Evolutionary conservation across 225 moss, liverwort and hornwort genomes (phyloP), one percentile per base, ranked within the genome.

Genomic region (Rhytidiadelphus loreus): DNA sequence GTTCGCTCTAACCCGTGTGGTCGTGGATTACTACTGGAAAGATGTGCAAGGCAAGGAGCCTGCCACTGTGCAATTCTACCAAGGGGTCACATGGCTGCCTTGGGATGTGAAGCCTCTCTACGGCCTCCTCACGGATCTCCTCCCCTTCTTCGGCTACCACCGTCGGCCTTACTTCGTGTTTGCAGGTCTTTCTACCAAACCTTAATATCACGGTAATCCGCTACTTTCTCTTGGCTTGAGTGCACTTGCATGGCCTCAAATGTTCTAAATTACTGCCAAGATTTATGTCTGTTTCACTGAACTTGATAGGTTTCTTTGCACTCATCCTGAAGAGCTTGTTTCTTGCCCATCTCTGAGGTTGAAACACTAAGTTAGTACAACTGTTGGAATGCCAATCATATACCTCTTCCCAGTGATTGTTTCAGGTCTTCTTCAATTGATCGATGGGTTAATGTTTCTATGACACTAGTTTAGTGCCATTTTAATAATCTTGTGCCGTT

Each of bases 41-140:
- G 95, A 98, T 85, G 94, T 98, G 35, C 95, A 98, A 90, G 88
- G 90, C 41, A 94, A 95, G 79, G 92, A 95, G 69, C 96, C 96
- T 80, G 93, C 96, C 60, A 93, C 87, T n/a, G 98, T 96, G 66
- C 95, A 96, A 77, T 87, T 96, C 58, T 98, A 98, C 91, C 90
- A 90, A 59, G 96, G 96, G 83, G 88, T 98, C 58, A 73, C 93
- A 46, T 88, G 87, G 78, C 88, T 96, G 58, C 96, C 98, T 17
- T 98, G 96, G 98, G 94, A 98, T 82, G 96, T 98, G 83, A 98
- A 98, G 86, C 98, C 96, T 88, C 50, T 98, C 23, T 98, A 96
- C 88, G 96, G 98, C 57, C 92, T 98, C 65, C 96, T 98, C 88
- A 98, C 96, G 55, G 98, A 98, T 88, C 85, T 95, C 44, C 92